A percentile compares a stretch with the other conserved stretches of the same genome.
Conservation (phyloP, 1,139 yeast species). For the Scheffersomyces illinoinensis region DNA sequence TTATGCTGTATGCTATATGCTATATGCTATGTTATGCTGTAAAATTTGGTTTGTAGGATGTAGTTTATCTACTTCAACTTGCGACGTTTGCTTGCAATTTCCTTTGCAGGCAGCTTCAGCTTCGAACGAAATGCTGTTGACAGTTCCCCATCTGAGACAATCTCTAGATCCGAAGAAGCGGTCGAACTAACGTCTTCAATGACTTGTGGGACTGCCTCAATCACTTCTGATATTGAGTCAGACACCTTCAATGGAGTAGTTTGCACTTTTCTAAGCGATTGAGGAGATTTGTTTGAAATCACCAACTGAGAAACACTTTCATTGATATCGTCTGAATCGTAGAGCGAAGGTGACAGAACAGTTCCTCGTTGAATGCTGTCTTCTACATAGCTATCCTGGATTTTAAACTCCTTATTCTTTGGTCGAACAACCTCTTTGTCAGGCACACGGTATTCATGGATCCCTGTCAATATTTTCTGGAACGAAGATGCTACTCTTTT, state of each 20-base stretch:
- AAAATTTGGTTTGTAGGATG: neutral
- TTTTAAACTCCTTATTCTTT: slow-evolving; percentile 10
- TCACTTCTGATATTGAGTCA: neutral
- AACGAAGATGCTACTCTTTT: neutral
- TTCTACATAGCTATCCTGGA: slow-evolving; percentile 4
- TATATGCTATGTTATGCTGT: neutral
- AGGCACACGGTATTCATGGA: neutral
- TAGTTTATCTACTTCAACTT: neutral
- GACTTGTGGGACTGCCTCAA: neutral
- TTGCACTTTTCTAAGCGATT: neutral
- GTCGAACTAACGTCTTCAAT: neutral
- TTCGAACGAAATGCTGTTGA: neutral
- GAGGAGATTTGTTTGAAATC: slow-evolving; percentile 1
- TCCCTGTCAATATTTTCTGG: neutral
- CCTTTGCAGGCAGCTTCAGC: neutral
- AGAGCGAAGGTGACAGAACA: neutral
- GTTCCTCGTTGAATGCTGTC: neutral
- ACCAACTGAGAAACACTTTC: slow-evolving; percentile 14
- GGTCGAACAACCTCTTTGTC: slow-evolving; percentile 6
- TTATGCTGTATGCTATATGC: neutral
- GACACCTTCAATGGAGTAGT: neutral
- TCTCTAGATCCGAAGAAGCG: neutral
- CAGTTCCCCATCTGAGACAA: neutral
- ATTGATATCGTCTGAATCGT: slow-evolving; percentile 10
- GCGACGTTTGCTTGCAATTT: neutral